Conservation (phyloP, 2,329 filamentous ascomycete species). For the Ceratocystis lukuohia region DNA sequence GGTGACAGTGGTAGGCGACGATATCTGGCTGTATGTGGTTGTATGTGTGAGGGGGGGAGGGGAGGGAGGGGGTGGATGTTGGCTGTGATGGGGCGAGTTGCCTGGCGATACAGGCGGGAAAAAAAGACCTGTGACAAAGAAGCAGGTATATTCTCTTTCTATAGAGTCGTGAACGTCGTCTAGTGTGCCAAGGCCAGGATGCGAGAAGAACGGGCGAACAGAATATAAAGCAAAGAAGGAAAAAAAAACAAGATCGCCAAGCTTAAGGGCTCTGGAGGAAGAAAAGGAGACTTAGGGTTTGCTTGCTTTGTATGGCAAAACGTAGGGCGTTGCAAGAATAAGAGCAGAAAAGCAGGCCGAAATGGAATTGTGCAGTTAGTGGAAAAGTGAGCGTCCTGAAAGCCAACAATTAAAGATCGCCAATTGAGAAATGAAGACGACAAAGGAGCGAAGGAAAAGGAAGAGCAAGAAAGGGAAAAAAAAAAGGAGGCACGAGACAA, state of each 20-base stretch:
- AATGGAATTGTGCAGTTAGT: neutral
- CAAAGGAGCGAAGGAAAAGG: neutral
- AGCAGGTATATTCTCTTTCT: neutral
- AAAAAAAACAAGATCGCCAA: neutral
- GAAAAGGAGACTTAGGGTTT: constrained; percentile 3
- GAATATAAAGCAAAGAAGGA: neutral
- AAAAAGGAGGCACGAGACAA: constrained; percentile 7
- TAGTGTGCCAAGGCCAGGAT: neutral
- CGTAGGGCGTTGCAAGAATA: neutral
- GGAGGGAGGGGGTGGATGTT: neutral
- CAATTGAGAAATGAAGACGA: neutral
- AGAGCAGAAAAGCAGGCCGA: neutral
- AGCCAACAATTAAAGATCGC: neutral
- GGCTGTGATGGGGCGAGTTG: neutral
- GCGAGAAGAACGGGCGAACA: neutral
- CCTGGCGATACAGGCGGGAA: neutral
- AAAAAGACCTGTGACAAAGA: neutral
- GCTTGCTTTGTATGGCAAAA: neutral
- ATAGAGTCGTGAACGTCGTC: neutral
- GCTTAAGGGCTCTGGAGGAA: neutral
- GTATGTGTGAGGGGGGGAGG: neutral
- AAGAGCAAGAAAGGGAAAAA: neutral
- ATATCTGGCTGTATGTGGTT: neutral
- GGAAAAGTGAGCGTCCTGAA: neutral
- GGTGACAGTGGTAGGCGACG: neutral